Evolutionary conservation across 352 stramenopile species (phyloP), one percentile per base, ranked within the genome.

Genomic region (Globisporangium acanthophoron): DNA sequence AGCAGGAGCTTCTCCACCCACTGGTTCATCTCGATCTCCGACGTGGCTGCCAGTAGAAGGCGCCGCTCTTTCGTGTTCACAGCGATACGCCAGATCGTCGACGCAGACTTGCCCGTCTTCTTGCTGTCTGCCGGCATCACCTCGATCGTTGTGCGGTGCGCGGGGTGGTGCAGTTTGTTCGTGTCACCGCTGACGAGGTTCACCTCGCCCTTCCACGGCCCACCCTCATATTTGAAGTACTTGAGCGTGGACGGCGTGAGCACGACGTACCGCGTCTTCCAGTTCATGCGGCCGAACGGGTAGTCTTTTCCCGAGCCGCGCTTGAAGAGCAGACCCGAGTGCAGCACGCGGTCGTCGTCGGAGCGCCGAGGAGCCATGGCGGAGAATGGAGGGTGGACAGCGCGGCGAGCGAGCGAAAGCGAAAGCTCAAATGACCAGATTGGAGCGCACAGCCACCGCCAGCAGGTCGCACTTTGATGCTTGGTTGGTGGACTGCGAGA

Each of bases 201-300:
- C 21, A 83, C 49, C 27, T 67, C 61, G 37, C 70, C 70, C 47
- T 76, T 73, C 45, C 76, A 59, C 20, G 67, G 53, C 44, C 68
- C 69, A 37, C 70, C 61, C 35, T 73, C 65, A 35, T 70, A 69
- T 47, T 44, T 67, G 60, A 69, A 78, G 64, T 78, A 78, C 50
- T 54, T 56, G 41, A 78, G 64, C 41, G 56, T 55, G 16, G 52
- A 50, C 15, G 56, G n/a, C 39, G 70, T 77, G 55, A 85, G 64
- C 56, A 79, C 74, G 43, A 76, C 76, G 56, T 76, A 82, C 37
- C 70, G 75, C 40, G 71, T 66, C 58, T 82, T 82, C 75, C 75
- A 85, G 64, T 85, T 85, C 24, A 53, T 48, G 31, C 73, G 65
- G 7, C 69, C 67, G 40, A 85, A 82, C 44, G 58, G 58, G 24